Percentiles rank a stretch among this genome's conserved stretches.
Evolutionary conservation across 352 stramenopile genomes (phyloP).

Genomic region (Phytophthora constricta): DNA sequence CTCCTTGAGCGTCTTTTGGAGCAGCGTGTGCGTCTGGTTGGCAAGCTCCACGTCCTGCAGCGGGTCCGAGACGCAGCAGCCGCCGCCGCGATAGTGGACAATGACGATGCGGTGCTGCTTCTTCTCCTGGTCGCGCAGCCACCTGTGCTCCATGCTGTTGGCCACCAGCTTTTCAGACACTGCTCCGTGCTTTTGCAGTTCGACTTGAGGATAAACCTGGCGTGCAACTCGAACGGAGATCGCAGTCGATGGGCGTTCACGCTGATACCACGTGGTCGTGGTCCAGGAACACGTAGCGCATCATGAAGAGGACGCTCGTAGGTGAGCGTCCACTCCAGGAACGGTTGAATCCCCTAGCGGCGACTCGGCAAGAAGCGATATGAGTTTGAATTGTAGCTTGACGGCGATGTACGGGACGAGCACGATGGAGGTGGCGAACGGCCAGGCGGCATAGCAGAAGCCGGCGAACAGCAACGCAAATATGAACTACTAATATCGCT

Average conservation of each 20-base stretch:
- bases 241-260: slow-evolving; percentile 39
- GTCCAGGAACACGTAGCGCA: slow-evolving; percentile 45
- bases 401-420: slow-evolving; percentile 33
- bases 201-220: slow-evolving; percentile 32
- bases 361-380: slow-evolving; percentile 18
- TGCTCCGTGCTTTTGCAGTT: slow-evolving; percentile 26
- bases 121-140: slow-evolving; percentile 32
- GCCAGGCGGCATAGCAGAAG: slow-evolving; percentile 28
- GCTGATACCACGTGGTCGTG: slow-evolving; percentile 39
- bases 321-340: slow-evolving; percentile 44
- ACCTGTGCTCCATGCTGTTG: slow-evolving; percentile 52
- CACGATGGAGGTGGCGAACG: slow-evolving; percentile 28
- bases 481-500: neutral
- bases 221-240: slow-evolving; percentile 29
- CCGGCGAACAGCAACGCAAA: slow-evolving; percentile 27
- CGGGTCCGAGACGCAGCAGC: slow-evolving; percentile 42
- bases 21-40: slow-evolving; percentile 29
- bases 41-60: slow-evolving; percentile 39
- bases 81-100: slow-evolving; percentile 56
- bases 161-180: slow-evolving; percentile 29
- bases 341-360: slow-evolving; percentile 33
- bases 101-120: slow-evolving; percentile 42
- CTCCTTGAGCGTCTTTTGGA: slow-evolving; percentile 30
- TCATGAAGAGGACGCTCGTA: slow-evolving; percentile 42
- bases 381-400: slow-evolving; percentile 35